These are phyloP conservation scores for Globisporangium sylvaticum DNA, from an alignment of 352 stramenopile genomes.

Conservation along the genomic window DNA sequence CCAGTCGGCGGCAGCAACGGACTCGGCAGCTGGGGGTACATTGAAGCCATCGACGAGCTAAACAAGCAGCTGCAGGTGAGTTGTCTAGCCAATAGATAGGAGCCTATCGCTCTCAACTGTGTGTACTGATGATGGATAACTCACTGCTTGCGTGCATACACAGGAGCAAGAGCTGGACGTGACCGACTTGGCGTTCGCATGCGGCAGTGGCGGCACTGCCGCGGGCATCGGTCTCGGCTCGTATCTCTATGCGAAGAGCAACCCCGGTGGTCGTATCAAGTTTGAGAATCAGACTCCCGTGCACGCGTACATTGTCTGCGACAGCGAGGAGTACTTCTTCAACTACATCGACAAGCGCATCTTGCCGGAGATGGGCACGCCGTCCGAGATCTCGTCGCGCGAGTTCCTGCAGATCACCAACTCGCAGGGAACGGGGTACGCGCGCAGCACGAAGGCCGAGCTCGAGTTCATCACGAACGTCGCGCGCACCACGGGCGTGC, in stretches of 20 bases:
- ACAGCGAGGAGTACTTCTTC: conserved; percentile 84
- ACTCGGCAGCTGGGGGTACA: conserved; percentile 92
- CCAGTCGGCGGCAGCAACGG: conserved; percentile 90
- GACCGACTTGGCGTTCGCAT: conserved; percentile 84
- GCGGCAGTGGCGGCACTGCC: conserved; percentile 74
- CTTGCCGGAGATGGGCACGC: conserved; percentile 61
- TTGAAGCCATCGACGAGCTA: conserved; percentile 90
- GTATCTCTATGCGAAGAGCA: conserved; percentile 51
- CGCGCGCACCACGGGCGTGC: conserved; percentile 63
- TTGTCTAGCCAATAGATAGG: not conserved
- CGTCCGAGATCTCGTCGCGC: conserved; percentile 42
- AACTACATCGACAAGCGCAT: conserved; percentile 75
- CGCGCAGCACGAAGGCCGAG: conserved; percentile 70
- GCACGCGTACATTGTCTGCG: conserved; percentile 85
- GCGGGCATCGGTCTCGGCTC: conserved; percentile 72
- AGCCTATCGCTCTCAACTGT: not conserved
- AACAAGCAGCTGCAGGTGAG: conserved; percentile 57
- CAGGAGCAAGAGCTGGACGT: conserved; percentile 50
- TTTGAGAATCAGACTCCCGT: conserved; percentile 42
- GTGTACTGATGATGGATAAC: not conserved
- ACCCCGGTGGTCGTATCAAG: conserved; percentile 15
- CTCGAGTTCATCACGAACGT: conserved; percentile 74
- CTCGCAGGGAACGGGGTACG: conserved; percentile 77
- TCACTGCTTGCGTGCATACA: not conserved
- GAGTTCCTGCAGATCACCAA: conserved; percentile 81